A percentile compares a stretch with the other conserved stretches of the same genome.
These are phyloP conservation scores for Stylonectria norvegica DNA, from an alignment of 2,329 filamentous ascomycete species.

Conservation along the genomic window DNA sequence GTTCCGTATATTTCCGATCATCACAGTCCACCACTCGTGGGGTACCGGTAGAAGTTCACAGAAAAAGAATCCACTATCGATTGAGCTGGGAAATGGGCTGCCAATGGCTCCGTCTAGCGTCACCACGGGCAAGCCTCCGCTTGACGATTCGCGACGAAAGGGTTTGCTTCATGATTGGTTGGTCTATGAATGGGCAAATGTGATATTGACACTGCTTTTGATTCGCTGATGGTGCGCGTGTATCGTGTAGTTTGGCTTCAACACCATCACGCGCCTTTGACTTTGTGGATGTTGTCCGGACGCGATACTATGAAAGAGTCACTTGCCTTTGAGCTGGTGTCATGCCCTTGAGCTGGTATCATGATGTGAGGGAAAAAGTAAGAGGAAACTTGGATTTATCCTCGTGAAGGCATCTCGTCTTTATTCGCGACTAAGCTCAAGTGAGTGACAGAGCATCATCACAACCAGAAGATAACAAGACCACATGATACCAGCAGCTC, in stretches of 20 bases:
- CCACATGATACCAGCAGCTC: no score
- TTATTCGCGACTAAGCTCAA: no score
- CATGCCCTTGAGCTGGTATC: no score
- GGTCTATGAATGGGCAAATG: slow-evolving; percentile 21
- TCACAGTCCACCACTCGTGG: background rate
- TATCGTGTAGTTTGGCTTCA: slow-evolving; percentile 12
- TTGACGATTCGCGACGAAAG: slow-evolving; percentile 1
- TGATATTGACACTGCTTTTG: slow-evolving; percentile 21
- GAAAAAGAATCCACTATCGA: background rate
- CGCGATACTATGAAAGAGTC: no score
- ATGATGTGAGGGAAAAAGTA: no score
- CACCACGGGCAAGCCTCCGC: background rate
- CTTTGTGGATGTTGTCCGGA: no score
- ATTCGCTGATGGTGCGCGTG: slow-evolving; percentile 17
- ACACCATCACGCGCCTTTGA: slow-evolving; percentile 12
- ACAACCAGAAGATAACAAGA: no score
- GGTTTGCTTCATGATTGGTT: slow-evolving; percentile 12
- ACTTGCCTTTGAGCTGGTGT: no score
- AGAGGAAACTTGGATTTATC: no score
- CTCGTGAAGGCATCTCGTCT: no score
- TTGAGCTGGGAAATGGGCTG: background rate
- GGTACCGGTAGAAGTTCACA: no score
- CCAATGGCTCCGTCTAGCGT: background rate
- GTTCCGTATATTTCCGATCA: background rate
- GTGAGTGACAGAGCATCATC: no score